These are phyloP conservation scores for Chytriomyces confervae DNA, from an alignment of 192 early-diverging fungal genomes.

Conservation along the genomic window DNA sequence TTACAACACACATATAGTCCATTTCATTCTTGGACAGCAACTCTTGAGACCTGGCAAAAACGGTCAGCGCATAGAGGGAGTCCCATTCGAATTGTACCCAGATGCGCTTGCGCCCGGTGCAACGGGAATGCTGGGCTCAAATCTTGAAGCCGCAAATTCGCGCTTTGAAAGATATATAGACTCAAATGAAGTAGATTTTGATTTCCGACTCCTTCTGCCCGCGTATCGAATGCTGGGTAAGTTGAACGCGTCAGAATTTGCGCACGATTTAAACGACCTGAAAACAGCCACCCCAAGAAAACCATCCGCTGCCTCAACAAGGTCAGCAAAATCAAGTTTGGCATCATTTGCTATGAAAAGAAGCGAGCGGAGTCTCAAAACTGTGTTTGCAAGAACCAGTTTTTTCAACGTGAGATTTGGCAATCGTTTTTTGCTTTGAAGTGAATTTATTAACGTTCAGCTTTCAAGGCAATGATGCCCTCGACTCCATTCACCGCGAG, in stretches of 20 bases:
- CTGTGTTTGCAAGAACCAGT: constrained; percentile 1
- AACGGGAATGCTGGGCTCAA: not conserved
- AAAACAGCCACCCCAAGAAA: constrained; percentile 15
- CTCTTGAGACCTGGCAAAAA: not conserved
- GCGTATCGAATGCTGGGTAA: constrained; percentile 15
- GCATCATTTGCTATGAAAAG: not conserved
- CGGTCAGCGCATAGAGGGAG: not conserved
- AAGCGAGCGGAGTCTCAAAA: not conserved
- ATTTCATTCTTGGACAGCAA: not conserved
- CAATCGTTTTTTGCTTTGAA: not conserved
- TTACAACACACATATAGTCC: not conserved
- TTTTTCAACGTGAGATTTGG: not conserved
- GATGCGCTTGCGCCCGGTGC: not conserved
- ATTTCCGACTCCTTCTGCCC: constrained; percentile 14
- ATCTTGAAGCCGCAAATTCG: not conserved
- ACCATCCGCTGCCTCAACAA: not conserved
- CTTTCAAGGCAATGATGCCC: not conserved
- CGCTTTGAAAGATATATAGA: not conserved
- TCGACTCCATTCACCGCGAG: constrained; percentile 15
- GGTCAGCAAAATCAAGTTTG: not conserved
- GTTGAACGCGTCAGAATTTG: not conserved
- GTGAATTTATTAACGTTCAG: not conserved
- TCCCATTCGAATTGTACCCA: not conserved
- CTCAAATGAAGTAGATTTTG: constrained; percentile 1
- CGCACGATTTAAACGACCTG: not conserved